These are phyloP conservation scores for Aspergillus baeticus DNA, from an alignment of 495 filamentous ascomycete genomes.

Conservation along the genomic window DNA sequence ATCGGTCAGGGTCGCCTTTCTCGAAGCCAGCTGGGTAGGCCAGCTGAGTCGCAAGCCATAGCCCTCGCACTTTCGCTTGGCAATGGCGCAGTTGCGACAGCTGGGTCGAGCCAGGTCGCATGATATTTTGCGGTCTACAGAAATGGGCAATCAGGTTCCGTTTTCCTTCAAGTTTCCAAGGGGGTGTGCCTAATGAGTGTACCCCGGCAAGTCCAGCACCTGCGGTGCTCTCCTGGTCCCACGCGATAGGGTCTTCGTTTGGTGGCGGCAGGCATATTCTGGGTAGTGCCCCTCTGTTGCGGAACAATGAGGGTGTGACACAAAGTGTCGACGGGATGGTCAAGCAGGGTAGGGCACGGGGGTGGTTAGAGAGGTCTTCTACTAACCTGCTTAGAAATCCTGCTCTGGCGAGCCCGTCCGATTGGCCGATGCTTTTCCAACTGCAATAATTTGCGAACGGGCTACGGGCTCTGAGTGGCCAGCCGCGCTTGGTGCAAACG, in stretches of 20 bases:
- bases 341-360: too few species aligned
- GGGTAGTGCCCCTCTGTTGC: too few species aligned
- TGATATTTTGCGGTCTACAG: not conserved
- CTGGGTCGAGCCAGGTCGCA: not conserved
- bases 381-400: too few species aligned
- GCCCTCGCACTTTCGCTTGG: slow-evolving; percentile 3
- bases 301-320: too few species aligned
- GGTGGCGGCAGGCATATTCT: not conserved
- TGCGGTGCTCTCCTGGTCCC: not conserved
- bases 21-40: not conserved
- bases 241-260: not conserved
- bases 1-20: not conserved
- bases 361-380: too few species aligned
- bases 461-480: too few species aligned
- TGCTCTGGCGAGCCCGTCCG: too few species aligned
- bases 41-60: slow-evolving; percentile 16
- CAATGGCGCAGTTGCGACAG: not conserved
- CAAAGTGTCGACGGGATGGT: too few species aligned
- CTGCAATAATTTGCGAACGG: too few species aligned
- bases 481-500: too few species aligned
- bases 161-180: not conserved
- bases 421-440: too few species aligned
- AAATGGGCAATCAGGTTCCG: not conserved
- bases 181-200: not conserved
- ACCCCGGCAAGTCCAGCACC: not conserved